These are phyloP conservation scores for Panicum miliaceum DNA, from an alignment of 176 grass and related monocot species.

Conservation along the genomic window DNA sequence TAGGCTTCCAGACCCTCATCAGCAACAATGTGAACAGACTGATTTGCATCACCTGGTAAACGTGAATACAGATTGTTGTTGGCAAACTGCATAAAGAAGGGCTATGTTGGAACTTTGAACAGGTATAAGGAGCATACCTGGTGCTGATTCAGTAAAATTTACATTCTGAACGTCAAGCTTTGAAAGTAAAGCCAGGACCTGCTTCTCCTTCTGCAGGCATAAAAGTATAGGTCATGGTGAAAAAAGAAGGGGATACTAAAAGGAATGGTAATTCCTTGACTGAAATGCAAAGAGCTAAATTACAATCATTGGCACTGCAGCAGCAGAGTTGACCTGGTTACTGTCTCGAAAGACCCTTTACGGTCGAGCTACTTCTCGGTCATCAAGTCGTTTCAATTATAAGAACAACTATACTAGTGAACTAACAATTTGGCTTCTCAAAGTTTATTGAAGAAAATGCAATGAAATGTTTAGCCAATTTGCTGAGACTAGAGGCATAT, in stretches of 20 bases:
- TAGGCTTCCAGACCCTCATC: constrained; percentile 85
- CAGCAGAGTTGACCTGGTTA: too few species aligned
- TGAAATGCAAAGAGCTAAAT: too few species aligned
- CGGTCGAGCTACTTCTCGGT: too few species aligned
- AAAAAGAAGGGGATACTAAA: not conserved
- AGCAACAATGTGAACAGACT: constrained; percentile 91
- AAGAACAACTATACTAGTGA: too few species aligned
- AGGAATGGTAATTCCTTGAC: not conserved
- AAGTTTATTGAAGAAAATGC: too few species aligned
- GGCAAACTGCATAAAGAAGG: constrained; percentile 20
- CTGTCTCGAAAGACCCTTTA: too few species aligned
- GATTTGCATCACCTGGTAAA: constrained; percentile 74
- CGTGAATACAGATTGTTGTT: not conserved
- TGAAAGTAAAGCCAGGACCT: constrained; percentile 76
- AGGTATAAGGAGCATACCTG: constrained; percentile 51
- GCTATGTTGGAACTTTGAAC: not conserved
- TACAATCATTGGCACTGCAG: too few species aligned
- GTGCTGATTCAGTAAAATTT: constrained; percentile 73
- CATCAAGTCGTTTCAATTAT: too few species aligned
- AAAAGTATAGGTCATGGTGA: not conserved
- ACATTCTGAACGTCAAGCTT: constrained; percentile 82
- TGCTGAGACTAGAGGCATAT: not conserved
- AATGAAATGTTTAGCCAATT: not conserved
- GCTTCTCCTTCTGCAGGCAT: constrained; percentile 75
- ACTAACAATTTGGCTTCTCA: too few species aligned